phyloP scores from a whole-genome alignment of 495 filamentous ascomycete species.

The Aspergillus ostianus region DNA sequence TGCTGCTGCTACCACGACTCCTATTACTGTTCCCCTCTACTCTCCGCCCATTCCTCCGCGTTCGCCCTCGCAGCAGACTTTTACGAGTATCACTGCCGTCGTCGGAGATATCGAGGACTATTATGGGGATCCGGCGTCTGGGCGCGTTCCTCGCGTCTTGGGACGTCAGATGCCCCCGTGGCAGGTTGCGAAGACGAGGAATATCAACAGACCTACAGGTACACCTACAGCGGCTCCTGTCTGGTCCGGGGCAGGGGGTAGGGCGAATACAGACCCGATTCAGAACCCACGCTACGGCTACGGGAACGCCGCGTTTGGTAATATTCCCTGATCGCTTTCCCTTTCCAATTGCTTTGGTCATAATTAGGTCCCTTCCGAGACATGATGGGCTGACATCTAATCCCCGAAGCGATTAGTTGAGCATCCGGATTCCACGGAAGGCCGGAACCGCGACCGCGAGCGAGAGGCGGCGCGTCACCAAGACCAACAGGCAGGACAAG shows the following conservation, averaged over 20 bases:
- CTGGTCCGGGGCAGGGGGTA: not conserved
- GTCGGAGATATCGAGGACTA: slow-evolving; percentile 39
- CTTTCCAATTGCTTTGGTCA: not conserved
- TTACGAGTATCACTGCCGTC: slow-evolving; percentile 6
- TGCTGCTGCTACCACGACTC: slow-evolving; percentile 15
- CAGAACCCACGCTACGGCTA: slow-evolving; percentile 24
- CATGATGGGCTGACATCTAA: slow-evolving; percentile 48
- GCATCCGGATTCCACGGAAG: slow-evolving; percentile 44
- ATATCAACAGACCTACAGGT: not conserved
- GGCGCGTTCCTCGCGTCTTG: slow-evolving; percentile 42
- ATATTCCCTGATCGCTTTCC: slow-evolving; percentile 8
- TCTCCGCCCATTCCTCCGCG: not conserved
- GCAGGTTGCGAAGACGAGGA: slow-evolving; percentile 22
- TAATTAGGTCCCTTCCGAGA: too few relatives aligned
- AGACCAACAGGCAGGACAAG: slow-evolving; percentile 16
- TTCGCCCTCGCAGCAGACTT: slow-evolving; percentile 4
- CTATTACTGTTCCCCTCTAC: not conserved
- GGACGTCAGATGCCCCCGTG: slow-evolving; percentile 40
- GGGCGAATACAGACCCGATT: slow-evolving; percentile 10
- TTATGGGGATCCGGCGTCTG: slow-evolving; percentile 25
- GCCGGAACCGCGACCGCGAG: slow-evolving; percentile 41
- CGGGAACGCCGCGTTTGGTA: slow-evolving; percentile 36
- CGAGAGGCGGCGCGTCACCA: slow-evolving; percentile 27
- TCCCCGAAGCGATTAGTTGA: slow-evolving; percentile 67
- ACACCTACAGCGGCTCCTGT: not conserved